Base-by-base conservation (phyloP, 2,329 filamentous ascomycete genomes). In the Colletotrichum tabaci region DNA sequence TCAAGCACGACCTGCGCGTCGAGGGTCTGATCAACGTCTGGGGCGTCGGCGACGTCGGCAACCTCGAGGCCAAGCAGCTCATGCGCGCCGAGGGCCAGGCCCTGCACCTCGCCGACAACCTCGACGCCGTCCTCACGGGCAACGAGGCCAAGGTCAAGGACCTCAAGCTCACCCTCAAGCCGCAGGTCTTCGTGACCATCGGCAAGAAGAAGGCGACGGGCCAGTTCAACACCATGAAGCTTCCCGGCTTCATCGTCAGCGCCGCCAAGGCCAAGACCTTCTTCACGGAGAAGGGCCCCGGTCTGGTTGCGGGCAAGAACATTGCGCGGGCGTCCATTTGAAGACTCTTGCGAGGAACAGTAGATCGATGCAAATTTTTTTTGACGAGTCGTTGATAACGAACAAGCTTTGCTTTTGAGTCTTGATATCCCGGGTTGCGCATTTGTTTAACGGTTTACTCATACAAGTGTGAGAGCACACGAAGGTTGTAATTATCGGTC, bases 21-120 rank as follows among this genome's bases (percentile, higher is more conserved):
- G 61, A 74, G 23, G 74, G 74, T 1, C 65, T 74, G 21, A 38
- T 44, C 26, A 76, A 77, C 58, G 72, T 80, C 30, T 80, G 77
- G 74, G 77, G 75, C 40, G 60, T 77, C 8, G 79, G 79, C 7
- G 79, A 80, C 55, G 76, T 77, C 46, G 73, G 72, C 10, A 73
- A 77, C 46, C 68, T 75, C 55, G 75, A 77, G 61, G 71, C 75
- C 18, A 73, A 65, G 69, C 70, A 58, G 49, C 67, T 78, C 3
- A 64, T 74, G 5, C 58, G 75, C 44, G 78, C 80, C 18, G 80
- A 82, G 47, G 66, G 76, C 2, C 84, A 85, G 76, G 65, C 77
- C 1, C 62, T 71, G 23, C 80, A 83, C 65, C 76, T 84, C 44
- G 78, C 78, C n/a, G 73, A 74, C 49, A 79, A 84, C 57, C 75